These are phyloP conservation scores for Anethum foeniculum DNA, from an alignment of 140 eudicot species.

Conservation along the genomic window DNA sequence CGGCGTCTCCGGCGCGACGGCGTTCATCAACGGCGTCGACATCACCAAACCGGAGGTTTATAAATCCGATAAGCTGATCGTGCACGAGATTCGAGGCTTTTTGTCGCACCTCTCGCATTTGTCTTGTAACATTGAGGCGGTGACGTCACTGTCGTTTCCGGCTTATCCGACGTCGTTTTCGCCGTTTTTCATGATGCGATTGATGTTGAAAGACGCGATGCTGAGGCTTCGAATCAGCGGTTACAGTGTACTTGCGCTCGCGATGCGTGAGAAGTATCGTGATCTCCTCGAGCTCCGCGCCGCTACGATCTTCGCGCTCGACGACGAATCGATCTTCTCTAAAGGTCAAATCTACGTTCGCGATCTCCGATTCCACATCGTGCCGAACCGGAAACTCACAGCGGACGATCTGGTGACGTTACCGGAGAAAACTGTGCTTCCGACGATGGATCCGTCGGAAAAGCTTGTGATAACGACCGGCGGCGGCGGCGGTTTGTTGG, in stretches of 20 bases:
- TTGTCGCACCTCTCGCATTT: conserved; percentile 63
- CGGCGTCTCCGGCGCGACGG: neutral
- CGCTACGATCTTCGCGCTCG: conserved; percentile 59
- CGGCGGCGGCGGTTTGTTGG: conserved; percentile 48
- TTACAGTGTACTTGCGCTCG: conserved; percentile 56
- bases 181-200: conserved; percentile 28
- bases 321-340: conserved; percentile 47
- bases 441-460: conserved; percentile 45
- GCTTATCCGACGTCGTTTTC: conserved; percentile 19
- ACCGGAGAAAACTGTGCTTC: conserved; percentile 30
- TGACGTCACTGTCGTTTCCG: conserved; percentile 56
- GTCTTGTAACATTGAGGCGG: conserved; percentile 54
- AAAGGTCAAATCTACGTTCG: conserved; percentile 40
- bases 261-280: conserved; percentile 37
- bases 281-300: conserved; percentile 29
- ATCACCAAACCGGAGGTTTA: conserved; percentile 56
- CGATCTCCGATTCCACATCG: conserved; percentile 39
- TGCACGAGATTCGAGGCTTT: conserved; percentile 72
- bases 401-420: conserved; percentile 32
- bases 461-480: conserved; percentile 47
- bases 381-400: conserved; percentile 44
- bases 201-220: conserved; percentile 53
- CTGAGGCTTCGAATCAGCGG: conserved; percentile 47
- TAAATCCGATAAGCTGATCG: conserved; percentile 43
- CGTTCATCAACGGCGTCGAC: conserved; percentile 68